Evolutionary conservation across 805 yeast species (phyloP), one percentile per base, ranked within the genome.

Genomic region (Ogataea neopini): DNA sequence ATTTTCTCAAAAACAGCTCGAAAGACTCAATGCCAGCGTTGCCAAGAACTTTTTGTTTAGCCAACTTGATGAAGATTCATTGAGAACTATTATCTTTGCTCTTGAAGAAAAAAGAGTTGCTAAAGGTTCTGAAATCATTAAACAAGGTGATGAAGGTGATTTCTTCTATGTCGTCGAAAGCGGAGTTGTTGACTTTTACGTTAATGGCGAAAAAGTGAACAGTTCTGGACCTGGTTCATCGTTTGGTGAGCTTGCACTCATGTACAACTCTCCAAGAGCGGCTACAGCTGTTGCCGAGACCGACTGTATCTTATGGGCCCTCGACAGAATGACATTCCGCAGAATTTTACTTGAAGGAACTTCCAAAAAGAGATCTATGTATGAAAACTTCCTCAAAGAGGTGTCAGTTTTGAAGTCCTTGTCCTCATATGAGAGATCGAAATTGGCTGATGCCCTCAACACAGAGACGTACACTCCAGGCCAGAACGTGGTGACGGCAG

Each of bases 191-290:
- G 92, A 88, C 52, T 91, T 83, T 60, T 77, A 75, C 57, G 91
- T 86, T 26, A 80, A 88, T 64, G 86, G 81, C 44, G 64, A 76
- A 37, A 78, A 81, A 60, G 92, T 90, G 32, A 84, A 80, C 62
- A 73, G 86, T 1, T 77, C 88, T n/a, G 85, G 88, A 8, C 82
- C 88, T 33, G 97, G 98, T 6, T 81, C 96, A 4, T 84, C 92
- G 38, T 94, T 94, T 69, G 99, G 99, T 63, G 99, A 94, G 69
- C 77, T 94, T 61, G 99, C 99, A 3, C 77, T 94, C 59, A 90
- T 94, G 96, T 92, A 94, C 73, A 92, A 94, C 67, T 83, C 97
- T 15, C 97, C 97, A 52, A 83, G 99, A 70, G 98, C 98, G 6
- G 98, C 98, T 8, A 89, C 98, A 1, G 97, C 88, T 1, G 60